Base-by-base conservation (phyloP, 768 basidiomycete genomes). In the Suillus plorans region DNA sequence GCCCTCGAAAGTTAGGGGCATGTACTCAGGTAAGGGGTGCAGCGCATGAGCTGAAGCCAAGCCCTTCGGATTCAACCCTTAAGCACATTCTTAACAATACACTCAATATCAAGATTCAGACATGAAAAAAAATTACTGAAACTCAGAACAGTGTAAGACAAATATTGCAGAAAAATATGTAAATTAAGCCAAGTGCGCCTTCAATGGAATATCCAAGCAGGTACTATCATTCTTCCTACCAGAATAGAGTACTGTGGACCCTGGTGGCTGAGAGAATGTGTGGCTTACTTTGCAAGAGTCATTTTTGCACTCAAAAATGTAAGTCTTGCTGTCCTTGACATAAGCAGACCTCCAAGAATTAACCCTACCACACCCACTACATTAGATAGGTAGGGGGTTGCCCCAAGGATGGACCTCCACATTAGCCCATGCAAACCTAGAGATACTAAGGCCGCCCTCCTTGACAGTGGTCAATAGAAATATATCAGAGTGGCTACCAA, bases 361-460 rank as follows among this genome's bases (percentile, higher is more conserved):
- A 25, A 25, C 25, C 49, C 49, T 28, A 28, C 31, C 31, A 44
- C 63, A 64, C 14, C 39, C 34, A 42, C 55, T 41, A 16, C 63
- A 64, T 28, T 64, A 57, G 18, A 60, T 28, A 31, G 63, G 57
- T 6, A 60, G n/a, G 44, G 3, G 10, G 18, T 60, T 6, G 5
- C 63, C 58, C 63, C 58, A 60, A 44, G 57, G 57, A 22, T 4
- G 22, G 31, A 34, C 3, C 22, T 60, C 34, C n/a, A n/a, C 2
- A 25, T 63, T 22, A 31, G n/a, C 36, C 62, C 41, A 63, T 37
- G 28, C 34, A 56, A 37, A 63, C 41, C 47, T 47, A n/a, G 22
- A 28, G 4, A 9, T 10, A 31, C 4, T 22, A 6, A 61, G 50
- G 28, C 20, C 20, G 1, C 41, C 41, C 36, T 61, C 13, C 37